A percentile compares a stretch with the other conserved stretches of the same genome.
phyloP scores from a whole-genome alignment of 345 rosid genomes.

The Erodium maritimum region DNA sequence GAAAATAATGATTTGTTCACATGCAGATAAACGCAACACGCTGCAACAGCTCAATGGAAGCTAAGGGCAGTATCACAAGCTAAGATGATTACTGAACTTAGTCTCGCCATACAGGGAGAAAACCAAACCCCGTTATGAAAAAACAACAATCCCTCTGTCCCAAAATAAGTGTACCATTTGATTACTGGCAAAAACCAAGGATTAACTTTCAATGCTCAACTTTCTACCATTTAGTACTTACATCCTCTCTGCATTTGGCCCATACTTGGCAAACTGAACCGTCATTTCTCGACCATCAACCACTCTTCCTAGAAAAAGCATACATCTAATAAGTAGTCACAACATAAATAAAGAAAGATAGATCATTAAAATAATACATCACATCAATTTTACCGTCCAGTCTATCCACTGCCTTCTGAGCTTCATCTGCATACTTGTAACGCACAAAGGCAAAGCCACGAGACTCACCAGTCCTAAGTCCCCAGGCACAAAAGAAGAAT shows the following conservation, averaged over 20 bases:
- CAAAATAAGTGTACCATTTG: too few species aligned
- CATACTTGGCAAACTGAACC: conserved; percentile 27
- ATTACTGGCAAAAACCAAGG: too few species aligned
- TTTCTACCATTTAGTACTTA: conserved; percentile 4
- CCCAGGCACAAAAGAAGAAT: background rate
- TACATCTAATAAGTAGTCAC: too few species aligned
- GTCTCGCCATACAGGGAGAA: too few species aligned
- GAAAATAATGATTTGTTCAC: background rate
- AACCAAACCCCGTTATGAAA: too few species aligned
- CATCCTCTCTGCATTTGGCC: conserved; percentile 26
- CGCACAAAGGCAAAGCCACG: conserved; percentile 63
- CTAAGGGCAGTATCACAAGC: background rate
- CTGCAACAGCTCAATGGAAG: background rate
- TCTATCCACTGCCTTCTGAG: conserved; percentile 54
- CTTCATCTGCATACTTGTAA: conserved; percentile 56
- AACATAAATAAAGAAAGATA: too few species aligned
- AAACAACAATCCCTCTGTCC: too few species aligned
- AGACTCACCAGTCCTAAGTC: conserved; percentile 46
- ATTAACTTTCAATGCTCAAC: too few species aligned
- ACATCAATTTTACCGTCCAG: conserved; percentile 30
- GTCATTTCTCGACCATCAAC: conserved; percentile 27
- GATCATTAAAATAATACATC: too few species aligned
- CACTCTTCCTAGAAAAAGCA: background rate
- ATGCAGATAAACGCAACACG: background rate
- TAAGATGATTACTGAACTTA: too few species aligned